Conservation (phyloP, 768 basidiomycete species). For the Mycena polygramma region DNA sequence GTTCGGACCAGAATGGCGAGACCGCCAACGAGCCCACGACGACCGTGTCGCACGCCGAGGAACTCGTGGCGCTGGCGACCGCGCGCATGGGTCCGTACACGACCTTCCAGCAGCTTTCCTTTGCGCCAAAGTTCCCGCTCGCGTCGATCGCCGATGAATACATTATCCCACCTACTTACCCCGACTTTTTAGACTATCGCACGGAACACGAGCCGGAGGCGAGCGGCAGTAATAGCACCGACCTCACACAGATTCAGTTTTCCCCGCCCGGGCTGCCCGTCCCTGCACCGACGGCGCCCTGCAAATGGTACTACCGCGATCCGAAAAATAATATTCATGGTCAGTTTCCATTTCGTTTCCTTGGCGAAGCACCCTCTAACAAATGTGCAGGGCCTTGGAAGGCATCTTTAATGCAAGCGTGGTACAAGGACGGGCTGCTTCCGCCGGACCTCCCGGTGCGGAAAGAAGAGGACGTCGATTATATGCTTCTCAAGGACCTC, state of each 20-base stretch:
- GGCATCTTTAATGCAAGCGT: conserved; percentile 87
- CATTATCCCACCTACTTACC: conserved; percentile 92
- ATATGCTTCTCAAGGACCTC: conserved; percentile 78
- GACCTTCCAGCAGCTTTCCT: conserved; percentile 91
- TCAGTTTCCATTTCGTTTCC: conserved; percentile 47
- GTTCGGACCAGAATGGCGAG: conserved; percentile 39
- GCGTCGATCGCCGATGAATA: conserved; percentile 91
- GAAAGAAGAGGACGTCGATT: conserved; percentile 79
- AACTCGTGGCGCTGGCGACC: conserved; percentile 74
- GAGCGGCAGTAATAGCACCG: conserved; percentile 54
- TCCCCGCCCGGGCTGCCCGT: conserved; percentile 85
- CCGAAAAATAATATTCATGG: conserved; percentile 86
- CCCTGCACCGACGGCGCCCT: conserved; percentile 75
- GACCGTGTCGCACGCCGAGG: conserved; percentile 68
- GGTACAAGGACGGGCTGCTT: conserved; percentile 88
- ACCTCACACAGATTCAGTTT: conserved; percentile 75
- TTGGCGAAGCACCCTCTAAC: conserved; percentile 28
- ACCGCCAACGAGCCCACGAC: conserved; percentile 50
- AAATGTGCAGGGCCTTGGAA: conserved; percentile 82
- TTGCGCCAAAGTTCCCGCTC: conserved; percentile 90
- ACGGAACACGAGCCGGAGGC: conserved; percentile 71
- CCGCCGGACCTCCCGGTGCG: conserved; percentile 87
- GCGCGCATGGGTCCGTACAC: conserved; percentile 87
- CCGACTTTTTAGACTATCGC: conserved; percentile 80
- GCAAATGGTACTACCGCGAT: conserved; percentile 87